Percentiles rank a stretch among this genome's conserved stretches.
Evolutionary conservation across 2,329 filamentous ascomycete genomes (phyloP).

Genomic region (Tothia fuscella): DNA sequence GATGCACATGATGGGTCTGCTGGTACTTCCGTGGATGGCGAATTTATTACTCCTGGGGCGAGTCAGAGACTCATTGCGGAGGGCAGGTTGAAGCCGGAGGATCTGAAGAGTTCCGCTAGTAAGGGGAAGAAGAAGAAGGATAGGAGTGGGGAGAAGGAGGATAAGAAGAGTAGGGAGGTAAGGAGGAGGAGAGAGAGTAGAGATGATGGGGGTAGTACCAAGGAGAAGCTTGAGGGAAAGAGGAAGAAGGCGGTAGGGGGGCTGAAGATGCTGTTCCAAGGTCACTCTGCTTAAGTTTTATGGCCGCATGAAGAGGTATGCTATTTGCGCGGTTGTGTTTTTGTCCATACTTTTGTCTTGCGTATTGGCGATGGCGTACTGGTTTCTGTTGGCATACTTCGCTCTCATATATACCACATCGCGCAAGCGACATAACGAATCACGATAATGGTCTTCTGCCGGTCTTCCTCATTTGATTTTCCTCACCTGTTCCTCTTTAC

Average conservation of each 20-base stretch:
- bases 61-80: constrained; percentile 35
- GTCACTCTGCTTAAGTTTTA: neutral
- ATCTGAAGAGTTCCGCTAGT: constrained; percentile 6
- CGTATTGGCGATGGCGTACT: too few relatives aligned
- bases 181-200: constrained; percentile 1
- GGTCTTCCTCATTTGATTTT: too few relatives aligned
- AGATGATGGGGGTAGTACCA: neutral
- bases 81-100: constrained; percentile 31
- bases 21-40: constrained; percentile 52
- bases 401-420: too few relatives aligned
- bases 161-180: neutral
- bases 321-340: too few relatives aligned
- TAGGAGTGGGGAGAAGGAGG: neutral
- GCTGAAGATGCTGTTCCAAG: constrained; percentile 1
- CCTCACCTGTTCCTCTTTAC: too few relatives aligned
- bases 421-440: too few relatives aligned
- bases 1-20: constrained; percentile 41
- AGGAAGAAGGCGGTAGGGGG: constrained; percentile 7
- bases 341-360: too few relatives aligned
- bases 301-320: too few relatives aligned
- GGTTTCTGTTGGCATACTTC: too few relatives aligned
- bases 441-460: too few relatives aligned
- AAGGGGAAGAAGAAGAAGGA: neutral
- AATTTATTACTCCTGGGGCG: constrained; percentile 51
- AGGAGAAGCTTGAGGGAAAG: neutral